Conservation (phyloP, 805 yeast species). For the Lachancea waltii region DNA sequence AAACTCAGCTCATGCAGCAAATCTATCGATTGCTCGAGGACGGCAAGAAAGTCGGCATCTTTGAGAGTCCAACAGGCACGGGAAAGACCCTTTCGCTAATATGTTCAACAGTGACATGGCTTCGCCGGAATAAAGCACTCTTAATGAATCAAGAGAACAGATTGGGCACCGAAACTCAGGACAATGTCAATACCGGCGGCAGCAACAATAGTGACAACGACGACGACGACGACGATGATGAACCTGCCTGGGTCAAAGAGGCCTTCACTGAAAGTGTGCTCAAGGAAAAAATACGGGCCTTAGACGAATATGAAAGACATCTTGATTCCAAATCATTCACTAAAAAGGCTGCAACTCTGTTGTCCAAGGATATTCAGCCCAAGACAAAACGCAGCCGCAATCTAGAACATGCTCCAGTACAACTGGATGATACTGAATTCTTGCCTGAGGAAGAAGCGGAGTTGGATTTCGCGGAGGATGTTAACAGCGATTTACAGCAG, state of each 20-base stretch:
- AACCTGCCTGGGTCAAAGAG: conserved; percentile 63
- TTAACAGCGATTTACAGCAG: no score
- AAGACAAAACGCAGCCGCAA: conserved; percentile 13
- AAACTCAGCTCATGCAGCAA: conserved; percentile 64
- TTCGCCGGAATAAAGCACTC: conserved; percentile 44
- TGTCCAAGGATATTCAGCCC: neutral
- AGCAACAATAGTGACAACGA: conserved; percentile 30
- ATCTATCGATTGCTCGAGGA: conserved; percentile 52
- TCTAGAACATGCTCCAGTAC: conserved; percentile 21
- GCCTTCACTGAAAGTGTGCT: conserved; percentile 30
- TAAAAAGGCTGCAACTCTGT: conserved; percentile 1
- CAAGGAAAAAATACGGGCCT: conserved; percentile 19
- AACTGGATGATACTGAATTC: conserved; percentile 22
- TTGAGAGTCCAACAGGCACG: conserved; percentile 93
- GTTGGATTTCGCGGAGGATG: no score
- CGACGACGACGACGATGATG: conserved; percentile 38
- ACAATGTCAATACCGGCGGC: conserved; percentile 11
- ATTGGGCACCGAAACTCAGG: neutral
- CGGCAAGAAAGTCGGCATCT: conserved; percentile 61
- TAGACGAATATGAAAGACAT: conserved; percentile 33
- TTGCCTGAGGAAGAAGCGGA: conserved; percentile 6
- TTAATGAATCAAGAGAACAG: conserved; percentile 14
- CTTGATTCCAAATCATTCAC: conserved; percentile 26
- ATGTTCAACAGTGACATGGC: conserved; percentile 81
- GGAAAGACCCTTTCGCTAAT: conserved; percentile 87